phyloP scores from a whole-genome alignment of 2,329 filamentous ascomycete species.

The Fusarium staphyleae region DNA sequence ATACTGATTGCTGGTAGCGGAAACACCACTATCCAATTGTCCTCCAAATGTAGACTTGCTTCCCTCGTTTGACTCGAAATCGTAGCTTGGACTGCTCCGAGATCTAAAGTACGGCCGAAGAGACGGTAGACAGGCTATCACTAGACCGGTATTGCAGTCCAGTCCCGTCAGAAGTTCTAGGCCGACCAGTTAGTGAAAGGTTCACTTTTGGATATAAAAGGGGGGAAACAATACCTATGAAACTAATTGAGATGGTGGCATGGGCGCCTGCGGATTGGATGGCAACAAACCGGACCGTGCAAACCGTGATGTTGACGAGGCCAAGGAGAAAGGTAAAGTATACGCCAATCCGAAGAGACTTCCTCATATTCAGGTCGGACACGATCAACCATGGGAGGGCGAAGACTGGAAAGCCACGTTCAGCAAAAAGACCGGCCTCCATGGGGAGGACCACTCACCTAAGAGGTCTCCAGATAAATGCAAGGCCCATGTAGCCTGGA shows the following conservation, averaged over 20 bases:
- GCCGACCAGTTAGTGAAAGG: background rate
- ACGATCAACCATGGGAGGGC: conserved; percentile 19
- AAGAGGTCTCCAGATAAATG: conserved; percentile 25
- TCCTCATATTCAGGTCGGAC: conserved; percentile 16
- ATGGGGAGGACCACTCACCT: background rate
- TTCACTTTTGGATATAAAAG: too few species aligned
- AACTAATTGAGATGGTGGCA: background rate
- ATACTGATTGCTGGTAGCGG: too few species aligned
- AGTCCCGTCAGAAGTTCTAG: conserved; percentile 17
- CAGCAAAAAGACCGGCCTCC: too few species aligned
- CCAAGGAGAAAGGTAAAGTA: conserved; percentile 25
- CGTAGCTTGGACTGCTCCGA: too few species aligned
- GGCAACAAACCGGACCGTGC: conserved; percentile 5
- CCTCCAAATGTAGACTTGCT: too few species aligned
- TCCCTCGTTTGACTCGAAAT: too few species aligned
- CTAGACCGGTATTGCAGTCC: conserved; percentile 17
- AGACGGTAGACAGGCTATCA: conserved; percentile 19
- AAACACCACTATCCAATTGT: too few species aligned
- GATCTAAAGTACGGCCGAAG: conserved; percentile 18
- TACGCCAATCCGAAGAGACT: background rate
- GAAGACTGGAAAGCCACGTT: conserved; percentile 5
- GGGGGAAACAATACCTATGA: background rate
- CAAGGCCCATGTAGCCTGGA: conserved; percentile 11
- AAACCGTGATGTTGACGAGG: conserved; percentile 17
- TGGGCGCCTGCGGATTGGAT: background rate